Conservation (phyloP, 139 green algal genomes). For the Gonium pectorale region DNA sequence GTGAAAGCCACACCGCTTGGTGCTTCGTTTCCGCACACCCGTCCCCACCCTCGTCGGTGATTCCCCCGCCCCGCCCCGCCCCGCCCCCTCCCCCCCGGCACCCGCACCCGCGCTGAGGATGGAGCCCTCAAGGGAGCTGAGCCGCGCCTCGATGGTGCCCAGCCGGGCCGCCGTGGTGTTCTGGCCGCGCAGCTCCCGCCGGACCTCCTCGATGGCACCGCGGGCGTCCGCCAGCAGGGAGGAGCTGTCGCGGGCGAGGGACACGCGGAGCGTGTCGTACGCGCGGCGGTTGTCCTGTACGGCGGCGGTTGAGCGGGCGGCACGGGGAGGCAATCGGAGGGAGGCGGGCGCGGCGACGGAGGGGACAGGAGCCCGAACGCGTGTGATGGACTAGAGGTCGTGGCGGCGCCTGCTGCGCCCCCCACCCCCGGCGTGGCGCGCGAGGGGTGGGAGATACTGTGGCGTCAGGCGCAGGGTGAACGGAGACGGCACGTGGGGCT, state of each 20-base stretch:
- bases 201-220: conserved; percentile 53
- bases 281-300: conserved; percentile 27
- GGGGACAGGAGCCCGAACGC: too few species aligned
- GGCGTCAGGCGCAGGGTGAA: too few species aligned
- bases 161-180: conserved; percentile 46
- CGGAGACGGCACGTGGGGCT: too few species aligned
- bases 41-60: too few species aligned
- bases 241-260: conserved; percentile 25
- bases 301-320: neutral
- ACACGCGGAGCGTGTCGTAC: conserved; percentile 46
- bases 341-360: too few species aligned
- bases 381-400: too few species aligned
- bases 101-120: conserved; percentile 49
- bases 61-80: neutral
- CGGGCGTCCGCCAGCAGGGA: conserved; percentile 47
- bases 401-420: too few species aligned
- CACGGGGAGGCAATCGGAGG: neutral
- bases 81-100: neutral
- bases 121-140: conserved; percentile 51
- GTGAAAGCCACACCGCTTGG: too few species aligned
- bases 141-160: conserved; percentile 50
- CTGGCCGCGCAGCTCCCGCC: conserved; percentile 40
- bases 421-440: too few species aligned
- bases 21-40: too few species aligned
- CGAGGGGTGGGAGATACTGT: too few species aligned